Base-by-base conservation (phyloP, 805 yeast species). In the Starmerella cellae region DNA sequence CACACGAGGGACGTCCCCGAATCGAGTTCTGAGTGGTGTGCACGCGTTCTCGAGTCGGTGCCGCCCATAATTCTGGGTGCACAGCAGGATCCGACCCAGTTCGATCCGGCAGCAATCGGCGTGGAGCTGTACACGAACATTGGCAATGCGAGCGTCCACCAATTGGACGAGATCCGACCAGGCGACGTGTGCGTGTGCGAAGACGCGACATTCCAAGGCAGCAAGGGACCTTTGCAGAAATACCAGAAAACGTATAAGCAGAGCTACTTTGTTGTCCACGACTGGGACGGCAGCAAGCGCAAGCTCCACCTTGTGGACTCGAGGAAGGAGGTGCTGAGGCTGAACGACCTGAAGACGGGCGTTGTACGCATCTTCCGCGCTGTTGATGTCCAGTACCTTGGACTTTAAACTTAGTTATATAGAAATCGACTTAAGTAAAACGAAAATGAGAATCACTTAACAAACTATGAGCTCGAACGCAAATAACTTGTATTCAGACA, bases 111-210 rank as follows among this genome's bases (percentile, higher is more conserved):
- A 13, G 14, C 33, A 8, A 38, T 66, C 58, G 97, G 97, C 31
- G 78, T 71, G n/a, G 68, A 72, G 19, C 68, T 80, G 47, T 85
- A 77, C 61, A 64, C 67, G 49, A 80, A 71, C 51, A 50, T 63
- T 53, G 69, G 66, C 45, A 69, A 68, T 54, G 69, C 74, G 35
- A 53, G 66, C 5, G 70, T 75, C 5, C 61, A 68, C 14, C 75
- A 71, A 50, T 54, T 62, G 24, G 84, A 75, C 42, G 80, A 75
- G 32, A 71, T 85, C 42, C 68, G 72, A 37, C 78, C 93, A 0
- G 98, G 98, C 46, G 97, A 91, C 59, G 68, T 88, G 9, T 61
- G 84, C 33, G 81, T 84, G 39, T 71, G 84, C 48, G 73, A 77
- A 53, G 75, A 75, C 43, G 95, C 84, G 5, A 71, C 71, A 46